phyloP scores from a whole-genome alignment of 129 eudicot genomes.

The Tanacetum coccineum region DNA sequence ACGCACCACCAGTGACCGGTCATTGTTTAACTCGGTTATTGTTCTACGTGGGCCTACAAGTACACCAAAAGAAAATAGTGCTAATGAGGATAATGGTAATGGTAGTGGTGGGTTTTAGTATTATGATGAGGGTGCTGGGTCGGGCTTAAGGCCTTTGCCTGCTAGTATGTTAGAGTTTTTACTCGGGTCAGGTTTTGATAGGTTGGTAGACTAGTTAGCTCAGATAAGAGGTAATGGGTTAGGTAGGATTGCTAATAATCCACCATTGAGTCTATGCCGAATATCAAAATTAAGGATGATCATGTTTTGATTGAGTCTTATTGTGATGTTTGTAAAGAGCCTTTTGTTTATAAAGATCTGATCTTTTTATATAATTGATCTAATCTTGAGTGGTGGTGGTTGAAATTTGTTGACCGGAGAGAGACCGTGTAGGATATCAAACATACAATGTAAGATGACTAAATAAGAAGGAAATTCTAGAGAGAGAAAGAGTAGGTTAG shows the following conservation, averaged over 20 bases:
- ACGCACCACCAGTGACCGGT: slow-evolving; percentile 50
- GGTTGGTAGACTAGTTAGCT: slow-evolving; percentile 72
- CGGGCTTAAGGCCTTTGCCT: slow-evolving; percentile 87
- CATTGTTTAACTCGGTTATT: slow-evolving; percentile 56
- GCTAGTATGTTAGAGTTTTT: slow-evolving; percentile 86
- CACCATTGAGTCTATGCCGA: slow-evolving; percentile 92
- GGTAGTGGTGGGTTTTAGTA: slow-evolving; percentile 58
- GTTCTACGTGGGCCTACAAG: slow-evolving; percentile 36
- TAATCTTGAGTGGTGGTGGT: too few species aligned
- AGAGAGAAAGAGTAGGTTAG: too few species aligned
- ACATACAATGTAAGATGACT: too few species aligned
- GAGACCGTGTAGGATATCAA: too few species aligned
- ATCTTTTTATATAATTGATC: too few species aligned
- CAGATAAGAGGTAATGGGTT: slow-evolving; percentile 86
- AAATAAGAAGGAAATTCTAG: too few species aligned
- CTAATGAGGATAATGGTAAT: slow-evolving; percentile 7
- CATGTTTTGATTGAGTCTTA: slow-evolving; percentile 61
- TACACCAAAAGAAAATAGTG: slow-evolving; percentile 25
- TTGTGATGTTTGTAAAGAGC: slow-evolving; percentile 94
- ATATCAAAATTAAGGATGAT: slow-evolving; percentile 42
- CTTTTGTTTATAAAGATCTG: too few species aligned
- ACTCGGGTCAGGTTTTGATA: slow-evolving; percentile 74
- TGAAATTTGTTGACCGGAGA: too few species aligned
- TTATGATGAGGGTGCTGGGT: slow-evolving; percentile 93
- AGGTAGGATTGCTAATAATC: slow-evolving; percentile 62